Evolutionary conservation across 2,329 filamentous ascomycete genomes (phyloP), one percentile per base, ranked within the genome.

Genomic region (Colletotrichum eleusines): DNA sequence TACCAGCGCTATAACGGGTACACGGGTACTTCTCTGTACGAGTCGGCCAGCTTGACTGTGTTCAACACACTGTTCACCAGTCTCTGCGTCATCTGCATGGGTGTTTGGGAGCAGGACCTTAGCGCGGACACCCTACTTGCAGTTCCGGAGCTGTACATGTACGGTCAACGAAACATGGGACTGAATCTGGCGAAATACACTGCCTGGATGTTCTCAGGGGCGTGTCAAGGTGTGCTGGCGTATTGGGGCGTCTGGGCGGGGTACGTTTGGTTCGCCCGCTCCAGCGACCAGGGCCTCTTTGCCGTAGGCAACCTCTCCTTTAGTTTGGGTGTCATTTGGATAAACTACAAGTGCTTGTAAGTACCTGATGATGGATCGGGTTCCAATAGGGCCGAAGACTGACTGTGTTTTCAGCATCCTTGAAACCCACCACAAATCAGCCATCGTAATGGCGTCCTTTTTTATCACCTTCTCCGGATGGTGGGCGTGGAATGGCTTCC

Each of bases 1-100:
- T 98, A 93, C 76, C 94, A 97, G 80, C 87, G 89, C 64, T 94
- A 90, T 82, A 92, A 91, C 44, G 95, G 95, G 11, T 98, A 97
- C 78, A 97, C 93, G 0, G 95, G 95, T 0, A 97, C 95, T 0
- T 96, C 92, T 64, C 85, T 98, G 26, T 98, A 97, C 83, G 94
- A 98, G 80, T 89, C 89, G 1, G 95, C 92, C 82, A 94, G 91
- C 73, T 82, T 98, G 77, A 96, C 92, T 57, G 94, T 97, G 78
- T 95, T 98, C 84, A 98, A 98, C 78, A 96, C 94, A 1, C 87
- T 98, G 16, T 98, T 98, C 80, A 98, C 95, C 0, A 96, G 93
- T 69, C 84, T 98, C 2, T 91, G 92, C 51, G 93, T 96, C 31
- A 97, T 98, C 73, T 92, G 97, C 76, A 88, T 97, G 73, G 95